phyloP scores from a whole-genome alignment of 2,329 filamentous ascomycete species.

The Botrytis elliptica region DNA sequence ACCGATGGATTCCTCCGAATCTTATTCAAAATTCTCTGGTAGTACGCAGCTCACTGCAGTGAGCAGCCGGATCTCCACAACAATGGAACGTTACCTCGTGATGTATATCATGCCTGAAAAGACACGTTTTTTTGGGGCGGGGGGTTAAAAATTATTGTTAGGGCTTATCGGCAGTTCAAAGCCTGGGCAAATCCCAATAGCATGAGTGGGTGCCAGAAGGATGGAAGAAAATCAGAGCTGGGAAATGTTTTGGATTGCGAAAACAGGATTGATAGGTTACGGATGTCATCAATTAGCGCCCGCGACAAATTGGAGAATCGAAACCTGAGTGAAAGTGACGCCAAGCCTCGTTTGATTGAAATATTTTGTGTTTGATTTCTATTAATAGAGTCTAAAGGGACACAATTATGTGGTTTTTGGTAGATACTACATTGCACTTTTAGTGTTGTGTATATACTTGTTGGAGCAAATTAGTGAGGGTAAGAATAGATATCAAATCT shows the following conservation, averaged over 20 bases:
- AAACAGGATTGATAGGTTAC: neutral
- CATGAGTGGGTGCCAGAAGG: slow-evolving; percentile 5
- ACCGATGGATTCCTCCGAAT: slow-evolving; percentile 1
- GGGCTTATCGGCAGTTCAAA: neutral
- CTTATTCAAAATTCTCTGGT: neutral
- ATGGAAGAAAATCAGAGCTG: slow-evolving; percentile 7
- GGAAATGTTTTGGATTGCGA: slow-evolving; percentile 1
- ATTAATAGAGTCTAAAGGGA: neutral
- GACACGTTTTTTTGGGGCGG: too few relatives aligned
- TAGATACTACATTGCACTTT: neutral
- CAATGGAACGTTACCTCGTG: slow-evolving; percentile 22
- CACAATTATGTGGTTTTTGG: neutral
- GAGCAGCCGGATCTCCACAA: neutral
- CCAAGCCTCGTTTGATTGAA: neutral
- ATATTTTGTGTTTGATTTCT: neutral
- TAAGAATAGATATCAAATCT: neutral
- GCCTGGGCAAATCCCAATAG: neutral
- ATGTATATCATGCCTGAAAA: neutral
- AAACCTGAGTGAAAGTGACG: neutral
- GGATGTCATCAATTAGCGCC: slow-evolving; percentile 21
- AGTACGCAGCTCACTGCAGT: neutral
- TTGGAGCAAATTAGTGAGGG: neutral
- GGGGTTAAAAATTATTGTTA: neutral
- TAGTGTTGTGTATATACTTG: neutral
- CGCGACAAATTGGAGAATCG: neutral